phyloP scores from a whole-genome alignment of 768 basidiomycete species.

The Lentinula detonsa region DNA sequence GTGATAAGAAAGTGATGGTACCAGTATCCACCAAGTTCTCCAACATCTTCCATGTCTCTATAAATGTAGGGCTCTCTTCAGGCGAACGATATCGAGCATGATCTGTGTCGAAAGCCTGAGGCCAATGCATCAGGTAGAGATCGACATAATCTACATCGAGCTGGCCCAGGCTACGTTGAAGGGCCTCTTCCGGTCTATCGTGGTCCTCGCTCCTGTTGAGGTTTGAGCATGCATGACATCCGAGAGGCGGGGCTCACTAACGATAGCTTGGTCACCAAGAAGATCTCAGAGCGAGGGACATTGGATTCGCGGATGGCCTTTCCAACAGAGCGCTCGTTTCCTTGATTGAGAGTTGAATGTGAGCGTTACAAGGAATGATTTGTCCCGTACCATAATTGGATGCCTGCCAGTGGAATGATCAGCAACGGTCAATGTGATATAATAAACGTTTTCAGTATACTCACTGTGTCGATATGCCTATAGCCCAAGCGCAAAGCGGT shows the following conservation, averaged over 20 bases:
- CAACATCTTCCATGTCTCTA: conserved; percentile 35
- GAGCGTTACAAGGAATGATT: neutral
- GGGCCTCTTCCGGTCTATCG: conserved; percentile 22
- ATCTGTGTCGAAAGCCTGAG: conserved; percentile 16
- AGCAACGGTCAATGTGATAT: neutral
- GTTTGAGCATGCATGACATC: conserved; percentile 12
- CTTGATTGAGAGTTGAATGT: conserved; percentile 8
- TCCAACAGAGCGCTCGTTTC: conserved; percentile 31
- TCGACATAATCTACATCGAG: conserved; percentile 39
- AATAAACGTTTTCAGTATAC: neutral
- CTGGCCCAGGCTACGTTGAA: conserved; percentile 27
- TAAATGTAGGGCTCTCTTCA: conserved; percentile 21
- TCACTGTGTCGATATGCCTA: conserved; percentile 29
- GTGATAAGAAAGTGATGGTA: conserved; percentile 14
- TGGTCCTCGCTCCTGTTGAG: conserved; percentile 25
- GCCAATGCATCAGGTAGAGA: conserved; percentile 40
- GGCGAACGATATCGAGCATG: conserved; percentile 8
- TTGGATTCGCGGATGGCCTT: conserved; percentile 31
- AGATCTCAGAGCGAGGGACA: conserved; percentile 31
- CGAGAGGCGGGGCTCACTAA: conserved; percentile 10
- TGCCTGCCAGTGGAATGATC: conserved; percentile 4
- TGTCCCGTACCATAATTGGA: conserved; percentile 6
- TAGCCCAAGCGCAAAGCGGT: conserved; percentile 22
- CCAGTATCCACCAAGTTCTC: conserved; percentile 31
- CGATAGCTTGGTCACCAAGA: conserved; percentile 36